Percentiles rank a stretch among this genome's conserved stretches.
Evolutionary conservation across 768 basidiomycete species (phyloP).

Genomic region (Pholiota conissans): DNA sequence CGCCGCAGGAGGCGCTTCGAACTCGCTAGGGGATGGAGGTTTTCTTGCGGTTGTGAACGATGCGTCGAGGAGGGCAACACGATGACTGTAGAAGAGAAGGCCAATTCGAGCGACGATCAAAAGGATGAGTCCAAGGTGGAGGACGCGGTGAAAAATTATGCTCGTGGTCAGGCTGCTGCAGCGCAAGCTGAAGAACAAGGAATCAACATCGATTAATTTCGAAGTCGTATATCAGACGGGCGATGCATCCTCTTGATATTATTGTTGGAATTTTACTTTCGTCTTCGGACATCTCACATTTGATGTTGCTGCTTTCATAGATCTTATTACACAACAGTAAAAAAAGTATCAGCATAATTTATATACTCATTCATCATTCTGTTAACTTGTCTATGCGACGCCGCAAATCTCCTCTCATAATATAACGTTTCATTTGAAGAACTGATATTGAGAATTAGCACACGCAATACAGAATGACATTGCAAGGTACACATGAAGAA

Average conservation of each 20-base stretch:
- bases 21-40: conserved; percentile 80
- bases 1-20: conserved; percentile 68
- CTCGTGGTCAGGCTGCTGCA: conserved; percentile 5
- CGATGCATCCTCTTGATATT: not conserved
- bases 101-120: conserved; percentile 29
- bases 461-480: not conserved
- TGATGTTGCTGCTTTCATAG: not conserved
- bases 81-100: conserved; percentile 31
- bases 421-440: not conserved
- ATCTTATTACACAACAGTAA: not conserved
- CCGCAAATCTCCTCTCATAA: not conserved
- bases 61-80: conserved; percentile 57
- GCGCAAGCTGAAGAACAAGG: not conserved
- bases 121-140: conserved; percentile 56
- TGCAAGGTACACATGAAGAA: not conserved
- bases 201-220: conserved; percentile 8
- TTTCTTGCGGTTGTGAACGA: conserved; percentile 70
- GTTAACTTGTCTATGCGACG: not conserved
- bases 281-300: not conserved
- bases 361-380: not conserved
- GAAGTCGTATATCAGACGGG: not conserved
- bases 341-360: not conserved
- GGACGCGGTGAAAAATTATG: conserved; percentile 25
- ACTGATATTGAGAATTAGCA: not conserved
- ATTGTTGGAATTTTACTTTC: not conserved